Conservation (phyloP, 495 filamentous ascomycete genomes). For the Geopyxis carbonaria region DNA sequence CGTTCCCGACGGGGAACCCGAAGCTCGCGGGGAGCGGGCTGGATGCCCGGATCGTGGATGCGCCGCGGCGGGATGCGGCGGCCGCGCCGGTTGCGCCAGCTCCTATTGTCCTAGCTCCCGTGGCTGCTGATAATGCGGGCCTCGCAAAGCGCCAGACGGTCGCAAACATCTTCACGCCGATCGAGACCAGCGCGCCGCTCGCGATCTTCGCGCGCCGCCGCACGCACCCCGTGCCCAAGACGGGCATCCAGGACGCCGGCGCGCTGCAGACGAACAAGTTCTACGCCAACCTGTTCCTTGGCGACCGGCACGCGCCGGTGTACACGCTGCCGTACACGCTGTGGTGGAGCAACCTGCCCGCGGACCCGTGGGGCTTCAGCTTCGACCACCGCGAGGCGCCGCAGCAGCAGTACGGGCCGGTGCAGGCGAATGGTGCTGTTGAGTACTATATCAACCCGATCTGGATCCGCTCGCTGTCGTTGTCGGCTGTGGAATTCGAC, state of each 20-base stretch:
- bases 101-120: too few species aligned
- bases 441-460: slow-evolving; percentile 6
- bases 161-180: slow-evolving; percentile 3
- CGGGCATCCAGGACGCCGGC: background rate
- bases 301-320: slow-evolving; percentile 45
- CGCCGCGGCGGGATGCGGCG: background rate
- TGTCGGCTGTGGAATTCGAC: slow-evolving; percentile 5
- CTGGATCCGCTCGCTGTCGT: slow-evolving; percentile 3
- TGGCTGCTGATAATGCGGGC: too few species aligned
- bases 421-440: background rate
- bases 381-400: slow-evolving; percentile 5
- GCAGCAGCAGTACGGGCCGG: slow-evolving; percentile 2
- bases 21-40: background rate
- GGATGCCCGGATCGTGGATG: background rate
- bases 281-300: slow-evolving; percentile 73
- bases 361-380: slow-evolving; percentile 2
- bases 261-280: slow-evolving; percentile 30
- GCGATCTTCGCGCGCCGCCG: slow-evolving; percentile 3
- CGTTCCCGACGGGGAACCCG: slow-evolving; percentile 6
- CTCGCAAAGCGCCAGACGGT: too few species aligned
- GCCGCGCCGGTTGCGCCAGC: too few species aligned
- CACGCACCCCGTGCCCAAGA: slow-evolving; percentile 4
- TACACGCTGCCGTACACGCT: slow-evolving; percentile 79
- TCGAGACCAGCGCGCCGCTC: slow-evolving; percentile 4
- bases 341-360: slow-evolving; percentile 35